These are phyloP conservation scores for Heterobasidion irregulare DNA, from an alignment of 1,284 basidiomycete genomes.

Conservation along the genomic window DNA sequence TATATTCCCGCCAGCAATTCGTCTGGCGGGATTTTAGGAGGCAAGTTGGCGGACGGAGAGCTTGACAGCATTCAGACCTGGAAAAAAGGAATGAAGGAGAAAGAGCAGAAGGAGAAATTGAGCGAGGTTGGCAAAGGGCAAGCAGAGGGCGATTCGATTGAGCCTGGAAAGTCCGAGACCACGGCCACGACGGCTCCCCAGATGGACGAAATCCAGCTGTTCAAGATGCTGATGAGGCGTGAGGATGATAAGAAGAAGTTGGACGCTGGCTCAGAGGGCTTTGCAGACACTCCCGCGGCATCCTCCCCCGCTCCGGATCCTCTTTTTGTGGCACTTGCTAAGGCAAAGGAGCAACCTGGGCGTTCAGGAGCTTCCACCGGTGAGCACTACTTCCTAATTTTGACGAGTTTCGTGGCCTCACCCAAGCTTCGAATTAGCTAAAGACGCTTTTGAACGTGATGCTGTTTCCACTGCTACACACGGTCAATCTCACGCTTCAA, in stretches of 20 bases:
- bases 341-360: no score
- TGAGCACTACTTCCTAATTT: no score
- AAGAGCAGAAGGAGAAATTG: conserved; percentile 42
- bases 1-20: conserved; percentile 57
- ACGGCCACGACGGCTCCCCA: conserved; percentile 14
- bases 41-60: conserved; percentile 51
- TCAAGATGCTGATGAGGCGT: conserved; percentile 79
- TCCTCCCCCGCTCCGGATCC: conserved; percentile 4
- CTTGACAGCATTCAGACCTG: conserved; percentile 85
- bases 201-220: conserved; percentile 80
- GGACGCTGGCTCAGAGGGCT: conserved; percentile 17
- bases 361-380: no score
- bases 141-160: background rate
- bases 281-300: conserved; percentile 6
- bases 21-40: conserved; percentile 51
- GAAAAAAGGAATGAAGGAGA: conserved; percentile 84
- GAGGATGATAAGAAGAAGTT: conserved; percentile 65
- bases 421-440: no score
- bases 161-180: background rate
- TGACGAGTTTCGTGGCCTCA: no score
- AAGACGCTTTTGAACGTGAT: no score
- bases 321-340: background rate
- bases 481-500: no score
- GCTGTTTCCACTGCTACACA: no score
- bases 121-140: conserved; percentile 1